Conservation (phyloP, 495 filamentous ascomycete species). For the Chaetomium tenue region DNA sequence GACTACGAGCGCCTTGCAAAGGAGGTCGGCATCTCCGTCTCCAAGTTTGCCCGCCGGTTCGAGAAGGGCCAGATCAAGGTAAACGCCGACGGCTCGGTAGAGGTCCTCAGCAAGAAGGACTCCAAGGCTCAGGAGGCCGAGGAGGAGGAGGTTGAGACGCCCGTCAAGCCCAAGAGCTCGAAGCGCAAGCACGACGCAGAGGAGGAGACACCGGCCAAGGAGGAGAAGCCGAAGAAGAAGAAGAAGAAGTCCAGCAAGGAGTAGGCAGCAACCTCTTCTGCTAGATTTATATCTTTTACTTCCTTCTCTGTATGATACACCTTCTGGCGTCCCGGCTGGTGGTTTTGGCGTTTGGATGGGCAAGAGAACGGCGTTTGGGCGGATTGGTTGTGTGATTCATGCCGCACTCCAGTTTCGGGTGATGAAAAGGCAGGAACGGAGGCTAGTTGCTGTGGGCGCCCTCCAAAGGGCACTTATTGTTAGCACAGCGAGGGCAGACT, state of each 20-base stretch:
- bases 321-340: conserved; percentile 33
- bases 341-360: conserved; percentile 38
- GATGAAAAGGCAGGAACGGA: conserved; percentile 24
- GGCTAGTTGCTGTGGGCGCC: conserved; percentile 2
- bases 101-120: conserved; percentile 65
- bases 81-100: conserved; percentile 55
- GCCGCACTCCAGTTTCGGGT: conserved; percentile 26
- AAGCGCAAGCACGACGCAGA: conserved; percentile 45
- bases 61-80: conserved; percentile 64
- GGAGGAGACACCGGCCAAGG: conserved; percentile 36
- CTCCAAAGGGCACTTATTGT: not conserved
- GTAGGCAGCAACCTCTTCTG: conserved; percentile 19
- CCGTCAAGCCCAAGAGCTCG: conserved; percentile 40
- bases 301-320: conserved; percentile 41
- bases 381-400: conserved; percentile 27
- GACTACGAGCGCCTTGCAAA: conserved; percentile 55
- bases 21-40: conserved; percentile 60
- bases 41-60: conserved; percentile 63
- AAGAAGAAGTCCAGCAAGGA: conserved; percentile 51
- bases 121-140: conserved; percentile 57
- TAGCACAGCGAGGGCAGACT: not conserved
- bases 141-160: conserved; percentile 44
- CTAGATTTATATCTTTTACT: conserved; percentile 22
- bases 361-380: conserved; percentile 32
- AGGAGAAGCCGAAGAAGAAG: conserved; percentile 46